Conservation (phyloP, 805 yeast species). For the Alloascoidea africana region DNA sequence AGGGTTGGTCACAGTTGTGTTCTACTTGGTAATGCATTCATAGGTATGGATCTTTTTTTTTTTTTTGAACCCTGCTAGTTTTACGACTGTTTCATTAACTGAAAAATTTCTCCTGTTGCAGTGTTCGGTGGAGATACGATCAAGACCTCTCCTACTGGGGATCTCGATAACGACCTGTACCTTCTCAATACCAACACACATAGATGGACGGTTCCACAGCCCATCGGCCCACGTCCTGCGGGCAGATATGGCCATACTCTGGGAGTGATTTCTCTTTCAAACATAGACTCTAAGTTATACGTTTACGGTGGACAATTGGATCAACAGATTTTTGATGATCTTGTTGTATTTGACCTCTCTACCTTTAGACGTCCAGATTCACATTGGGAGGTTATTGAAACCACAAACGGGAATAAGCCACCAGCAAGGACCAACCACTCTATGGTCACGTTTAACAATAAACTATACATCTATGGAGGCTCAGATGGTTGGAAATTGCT, state of each 20-base stretch:
- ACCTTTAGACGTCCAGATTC: conserved; percentile 74
- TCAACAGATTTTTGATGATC: conserved; percentile 65
- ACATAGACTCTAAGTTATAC: conserved; percentile 48
- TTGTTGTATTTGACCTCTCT: conserved; percentile 76
- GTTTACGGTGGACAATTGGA: conserved; percentile 94
- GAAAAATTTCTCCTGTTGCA: background rate
- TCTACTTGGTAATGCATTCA: conserved; percentile 82
- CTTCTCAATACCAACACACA: conserved; percentile 67
- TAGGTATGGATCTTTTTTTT: background rate
- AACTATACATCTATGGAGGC: conserved; percentile 86
- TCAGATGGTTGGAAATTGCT: conserved; percentile 58
- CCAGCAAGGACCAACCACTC: conserved; percentile 88
- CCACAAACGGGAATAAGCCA: conserved; percentile 31
- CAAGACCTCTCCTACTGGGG: conserved; percentile 45
- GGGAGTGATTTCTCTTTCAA: conserved; percentile 33
- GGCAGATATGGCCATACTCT: conserved; percentile 92
- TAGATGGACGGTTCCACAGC: conserved; percentile 69
- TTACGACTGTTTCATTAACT: conserved; percentile 25
- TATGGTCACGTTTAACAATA: conserved; percentile 65
- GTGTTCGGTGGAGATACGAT: conserved; percentile 94
- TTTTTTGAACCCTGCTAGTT: too few relatives aligned
- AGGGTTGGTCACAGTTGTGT: conserved; percentile 93
- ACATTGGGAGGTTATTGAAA: conserved; percentile 63
- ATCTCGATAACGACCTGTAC: conserved; percentile 81
- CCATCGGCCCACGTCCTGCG: conserved; percentile 60